Base-by-base conservation (phyloP, 306 rosid species). In the Vigna unguiculata region DNA sequence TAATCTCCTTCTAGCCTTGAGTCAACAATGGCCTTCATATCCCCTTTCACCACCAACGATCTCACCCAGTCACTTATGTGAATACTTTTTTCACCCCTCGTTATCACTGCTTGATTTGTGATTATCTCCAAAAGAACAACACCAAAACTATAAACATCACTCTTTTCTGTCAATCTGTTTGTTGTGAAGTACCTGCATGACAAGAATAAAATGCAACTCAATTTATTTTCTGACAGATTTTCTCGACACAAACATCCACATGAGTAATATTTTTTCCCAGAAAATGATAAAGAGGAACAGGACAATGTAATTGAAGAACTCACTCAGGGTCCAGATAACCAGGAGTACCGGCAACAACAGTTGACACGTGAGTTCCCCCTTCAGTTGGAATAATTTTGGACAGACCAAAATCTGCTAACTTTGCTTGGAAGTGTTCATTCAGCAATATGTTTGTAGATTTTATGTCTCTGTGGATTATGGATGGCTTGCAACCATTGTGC, bases 71-170 rank as follows among this genome's bases (percentile, higher is more conserved):
- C 64, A 53, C 47, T 72, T 19, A 84, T 48, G 65, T 86, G 89
- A 49, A 30, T 20, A 0, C 28, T 80, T 20, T 83, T 81, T n/a
- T 72, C 43, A 15, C 4, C 54, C 25, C 15, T 84, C 6, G 47
- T 3, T 43, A 82, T 70, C 59, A 71, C 72, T 12, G 76, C 75
- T 52, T 65, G 76, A 20, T 86, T 54, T 55, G 90, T 86, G 68
- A 84, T 83, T 24, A 86, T 69, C 69, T 90, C 90, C 62, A 87
- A 77, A 13, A 86, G 73, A n/a, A 84, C 83, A 32, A 86, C 85
- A 34, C 92, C 86, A 63, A 84, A 90, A 74, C 90, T 87, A 81
- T 72, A 87, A 28, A 86, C 83, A 67, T 90, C 92, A 30, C 88
- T 90, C 64, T 87, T 84, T 64, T 82, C 89, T 13, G 74, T 84